These are phyloP conservation scores for Paraleonurus japonicus DNA, from an alignment of 257 asterid species.

Conservation along the genomic window DNA sequence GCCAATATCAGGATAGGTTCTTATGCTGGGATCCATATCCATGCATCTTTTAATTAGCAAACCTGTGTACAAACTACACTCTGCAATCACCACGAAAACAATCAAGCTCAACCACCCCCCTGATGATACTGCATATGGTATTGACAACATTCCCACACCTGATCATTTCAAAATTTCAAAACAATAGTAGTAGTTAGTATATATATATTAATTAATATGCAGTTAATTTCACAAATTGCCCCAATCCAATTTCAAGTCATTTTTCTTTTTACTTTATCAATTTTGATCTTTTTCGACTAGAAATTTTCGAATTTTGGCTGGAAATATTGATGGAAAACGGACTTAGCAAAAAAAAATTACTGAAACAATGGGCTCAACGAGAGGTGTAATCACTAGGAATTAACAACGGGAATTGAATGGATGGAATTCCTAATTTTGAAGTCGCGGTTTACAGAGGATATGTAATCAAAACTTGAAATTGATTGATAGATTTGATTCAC, in stretches of 20 bases:
- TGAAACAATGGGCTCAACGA: too few species aligned
- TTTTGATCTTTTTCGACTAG: too few species aligned
- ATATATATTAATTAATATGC: too few species aligned
- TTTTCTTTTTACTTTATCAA: too few species aligned
- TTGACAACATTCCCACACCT: slow-evolving; percentile 89
- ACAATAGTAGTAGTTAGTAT: too few species aligned
- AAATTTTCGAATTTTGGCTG: too few species aligned
- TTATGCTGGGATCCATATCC: slow-evolving; percentile 65
- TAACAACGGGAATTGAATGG: neutral
- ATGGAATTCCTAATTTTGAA: too few species aligned
- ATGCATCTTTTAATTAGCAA: slow-evolving; percentile 72
- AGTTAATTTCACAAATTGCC: neutral
- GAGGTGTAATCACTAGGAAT: neutral
- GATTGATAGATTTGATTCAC: neutral
- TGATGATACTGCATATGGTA: slow-evolving; percentile 74
- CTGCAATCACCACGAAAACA: slow-evolving; percentile 60
- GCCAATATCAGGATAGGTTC: slow-evolving; percentile 80
- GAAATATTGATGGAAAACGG: too few species aligned
- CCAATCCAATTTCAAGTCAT: too few species aligned
- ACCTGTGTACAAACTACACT: slow-evolving; percentile 61
- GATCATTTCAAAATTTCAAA: neutral
- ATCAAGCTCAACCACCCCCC: slow-evolving; percentile 88
- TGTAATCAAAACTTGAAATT: neutral
- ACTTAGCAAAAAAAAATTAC: too few species aligned
- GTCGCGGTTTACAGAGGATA: too few species aligned